These are phyloP conservation scores for Boletus rubroflammeus DNA, from an alignment of 768 basidiomycete genomes.

Conservation along the genomic window DNA sequence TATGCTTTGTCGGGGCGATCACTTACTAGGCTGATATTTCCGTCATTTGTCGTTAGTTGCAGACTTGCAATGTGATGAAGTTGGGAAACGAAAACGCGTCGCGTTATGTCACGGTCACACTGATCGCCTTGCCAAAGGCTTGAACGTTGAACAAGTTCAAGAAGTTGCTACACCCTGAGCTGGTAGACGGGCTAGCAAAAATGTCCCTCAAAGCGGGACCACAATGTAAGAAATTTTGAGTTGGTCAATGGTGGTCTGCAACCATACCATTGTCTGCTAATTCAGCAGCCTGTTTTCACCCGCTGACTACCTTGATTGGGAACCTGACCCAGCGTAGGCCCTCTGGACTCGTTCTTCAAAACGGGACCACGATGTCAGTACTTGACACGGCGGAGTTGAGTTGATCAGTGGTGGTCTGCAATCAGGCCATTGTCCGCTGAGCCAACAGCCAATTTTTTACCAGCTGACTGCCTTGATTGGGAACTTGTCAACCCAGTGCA, in stretches of 20 bases:
- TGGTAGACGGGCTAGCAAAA: too few species aligned
- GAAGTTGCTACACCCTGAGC: too few species aligned
- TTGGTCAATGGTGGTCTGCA: too few species aligned
- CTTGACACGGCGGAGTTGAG: background rate
- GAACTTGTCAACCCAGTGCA: background rate
- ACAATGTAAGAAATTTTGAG: too few species aligned
- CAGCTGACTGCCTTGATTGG: background rate
- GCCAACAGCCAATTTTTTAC: too few species aligned
- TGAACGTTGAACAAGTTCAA: too few species aligned
- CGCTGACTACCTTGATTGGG: too few species aligned
- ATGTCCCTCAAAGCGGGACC: too few species aligned
- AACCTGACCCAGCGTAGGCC: too few species aligned
- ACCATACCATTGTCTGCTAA: too few species aligned
- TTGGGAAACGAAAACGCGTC: conserved; percentile 21
- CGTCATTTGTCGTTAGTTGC: conserved; percentile 31
- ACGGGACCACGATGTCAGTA: background rate
- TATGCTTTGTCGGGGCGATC: background rate
- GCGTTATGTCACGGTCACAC: conserved; percentile 27
- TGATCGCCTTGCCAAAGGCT: too few species aligned
- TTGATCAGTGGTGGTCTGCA: background rate
- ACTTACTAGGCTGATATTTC: conserved; percentile 52
- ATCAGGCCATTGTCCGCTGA: background rate
- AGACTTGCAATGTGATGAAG: background rate
- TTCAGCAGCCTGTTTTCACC: too few species aligned
- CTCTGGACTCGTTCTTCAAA: background rate